Conservation (phyloP, 306 rosid genomes). For the Quercus mongolica region DNA sequence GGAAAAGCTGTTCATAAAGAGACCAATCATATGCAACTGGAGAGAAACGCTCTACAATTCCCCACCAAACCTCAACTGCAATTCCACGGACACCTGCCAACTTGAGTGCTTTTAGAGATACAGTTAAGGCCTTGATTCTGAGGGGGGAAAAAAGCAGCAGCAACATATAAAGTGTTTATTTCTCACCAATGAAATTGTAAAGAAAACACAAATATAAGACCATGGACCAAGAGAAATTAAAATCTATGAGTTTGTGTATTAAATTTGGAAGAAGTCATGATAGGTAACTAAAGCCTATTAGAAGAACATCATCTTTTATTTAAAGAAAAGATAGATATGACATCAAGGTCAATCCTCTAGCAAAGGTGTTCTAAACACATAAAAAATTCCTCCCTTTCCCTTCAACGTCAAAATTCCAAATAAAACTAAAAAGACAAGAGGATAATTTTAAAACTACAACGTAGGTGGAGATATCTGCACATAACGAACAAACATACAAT, state of each 20-base stretch:
- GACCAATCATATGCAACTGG: constrained; percentile 32
- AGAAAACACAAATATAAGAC: neutral
- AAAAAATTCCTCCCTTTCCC: no score
- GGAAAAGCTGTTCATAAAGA: constrained; percentile 32
- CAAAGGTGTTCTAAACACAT: no score
- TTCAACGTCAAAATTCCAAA: no score
- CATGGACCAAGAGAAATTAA: neutral
- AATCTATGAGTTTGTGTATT: neutral
- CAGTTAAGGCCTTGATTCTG: constrained; percentile 36
- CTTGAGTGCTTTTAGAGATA: constrained; percentile 39
- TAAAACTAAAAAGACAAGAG: neutral
- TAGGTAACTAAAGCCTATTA: neutral
- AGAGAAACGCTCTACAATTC: constrained; percentile 37
- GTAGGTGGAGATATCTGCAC: neutral
- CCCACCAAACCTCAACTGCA: constrained; percentile 50
- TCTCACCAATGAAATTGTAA: neutral
- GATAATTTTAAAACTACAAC: neutral
- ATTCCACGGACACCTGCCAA: constrained; percentile 42
- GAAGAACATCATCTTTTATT: neutral
- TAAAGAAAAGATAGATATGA: neutral
- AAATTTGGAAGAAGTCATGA: neutral
- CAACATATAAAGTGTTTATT: constrained; percentile 5
- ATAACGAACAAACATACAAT: neutral
- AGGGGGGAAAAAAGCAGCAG: neutral
- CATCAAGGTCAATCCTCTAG: no score